A percentile compares a stretch with the other conserved stretches of the same genome.
These are phyloP conservation scores for Candida cerambycidarum DNA, from an alignment of 805 yeast genomes.

Conservation along the genomic window DNA sequence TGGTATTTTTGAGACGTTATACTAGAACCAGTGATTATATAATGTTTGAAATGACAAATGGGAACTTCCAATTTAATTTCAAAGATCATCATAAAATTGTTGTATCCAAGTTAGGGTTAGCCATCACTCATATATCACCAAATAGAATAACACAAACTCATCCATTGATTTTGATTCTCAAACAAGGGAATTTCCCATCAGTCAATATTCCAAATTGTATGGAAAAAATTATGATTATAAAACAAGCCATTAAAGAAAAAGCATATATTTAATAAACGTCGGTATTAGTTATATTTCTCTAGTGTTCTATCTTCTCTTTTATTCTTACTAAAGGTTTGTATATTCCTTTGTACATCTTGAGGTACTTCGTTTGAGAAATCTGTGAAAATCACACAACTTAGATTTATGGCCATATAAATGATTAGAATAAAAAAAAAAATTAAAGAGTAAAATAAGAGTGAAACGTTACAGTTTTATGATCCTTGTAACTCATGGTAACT, in stretches of 20 bases:
- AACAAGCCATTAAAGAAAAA: conserved; percentile 58
- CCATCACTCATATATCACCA: conserved; percentile 80
- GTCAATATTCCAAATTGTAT: conserved; percentile 42
- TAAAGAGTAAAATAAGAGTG: too few relatives aligned
- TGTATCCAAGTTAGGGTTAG: conserved; percentile 70
- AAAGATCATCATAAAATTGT: conserved; percentile 91
- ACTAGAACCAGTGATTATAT: conserved; percentile 77
- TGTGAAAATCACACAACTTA: too few relatives aligned
- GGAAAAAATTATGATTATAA: conserved; percentile 47
- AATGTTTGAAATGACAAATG: conserved; percentile 92
- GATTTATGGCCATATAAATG: too few relatives aligned
- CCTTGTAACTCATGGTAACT: too few relatives aligned
- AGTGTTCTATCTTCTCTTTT: neutral
- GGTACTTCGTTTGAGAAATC: too few relatives aligned
- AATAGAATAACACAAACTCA: conserved; percentile 68
- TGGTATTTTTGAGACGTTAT: conserved; percentile 78
- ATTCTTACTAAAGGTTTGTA: neutral
- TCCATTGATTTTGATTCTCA: conserved; percentile 47
- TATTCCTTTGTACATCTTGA: too few relatives aligned
- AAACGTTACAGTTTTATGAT: too few relatives aligned
- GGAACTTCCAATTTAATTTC: conserved; percentile 91
- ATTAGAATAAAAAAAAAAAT: too few relatives aligned
- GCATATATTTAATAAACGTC: conserved; percentile 14
- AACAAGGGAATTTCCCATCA: conserved; percentile 43
- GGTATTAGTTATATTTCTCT: neutral